Evolutionary conservation across 768 basidiomycete species (phyloP).

Genomic region (Russula sp.): DNA sequence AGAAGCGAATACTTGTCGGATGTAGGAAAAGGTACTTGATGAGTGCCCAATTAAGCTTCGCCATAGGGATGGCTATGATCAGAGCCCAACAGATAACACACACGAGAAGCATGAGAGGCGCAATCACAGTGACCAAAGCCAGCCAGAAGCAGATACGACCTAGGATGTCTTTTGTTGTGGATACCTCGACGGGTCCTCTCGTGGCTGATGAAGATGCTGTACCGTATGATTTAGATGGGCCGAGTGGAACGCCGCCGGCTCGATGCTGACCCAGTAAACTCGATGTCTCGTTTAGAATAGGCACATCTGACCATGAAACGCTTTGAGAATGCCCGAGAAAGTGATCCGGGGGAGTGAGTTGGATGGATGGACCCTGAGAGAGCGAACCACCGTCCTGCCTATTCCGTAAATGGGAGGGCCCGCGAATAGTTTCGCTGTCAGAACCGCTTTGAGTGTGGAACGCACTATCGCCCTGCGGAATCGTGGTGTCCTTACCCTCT

Average conservation of each 20-base stretch:
- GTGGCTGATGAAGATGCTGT: constrained; percentile 37
- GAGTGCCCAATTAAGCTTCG: constrained; percentile 93
- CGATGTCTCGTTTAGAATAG: constrained; percentile 39
- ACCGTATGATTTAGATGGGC: constrained; percentile 58
- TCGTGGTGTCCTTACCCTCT: constrained; percentile 35
- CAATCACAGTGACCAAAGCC: constrained; percentile 65
- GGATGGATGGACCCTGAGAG: not conserved
- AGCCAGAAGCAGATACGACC: constrained; percentile 82
- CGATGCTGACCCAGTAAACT: constrained; percentile 35
- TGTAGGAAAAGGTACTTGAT: constrained; percentile 72
- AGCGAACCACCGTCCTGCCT: constrained; percentile 4
- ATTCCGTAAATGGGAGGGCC: constrained; percentile 17
- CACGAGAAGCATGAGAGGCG: constrained; percentile 81
- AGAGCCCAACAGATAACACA: constrained; percentile 93
- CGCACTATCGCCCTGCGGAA: constrained; percentile 30
- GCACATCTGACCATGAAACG: constrained; percentile 39
- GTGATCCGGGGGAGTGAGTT: constrained; percentile 27
- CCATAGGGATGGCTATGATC: constrained; percentile 96
- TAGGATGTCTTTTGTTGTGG: constrained; percentile 40
- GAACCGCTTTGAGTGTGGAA: constrained; percentile 26
- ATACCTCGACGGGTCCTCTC: constrained; percentile 11
- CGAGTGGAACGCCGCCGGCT: constrained; percentile 33
- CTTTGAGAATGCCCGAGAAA: constrained; percentile 39
- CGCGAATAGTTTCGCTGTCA: constrained; percentile 32
- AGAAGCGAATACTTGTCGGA: constrained; percentile 86